A percentile compares a stretch with the other conserved stretches of the same genome.
phyloP scores from a whole-genome alignment of 2,329 filamentous ascomycete genomes.

The Emergomyces pasteurianus region DNA sequence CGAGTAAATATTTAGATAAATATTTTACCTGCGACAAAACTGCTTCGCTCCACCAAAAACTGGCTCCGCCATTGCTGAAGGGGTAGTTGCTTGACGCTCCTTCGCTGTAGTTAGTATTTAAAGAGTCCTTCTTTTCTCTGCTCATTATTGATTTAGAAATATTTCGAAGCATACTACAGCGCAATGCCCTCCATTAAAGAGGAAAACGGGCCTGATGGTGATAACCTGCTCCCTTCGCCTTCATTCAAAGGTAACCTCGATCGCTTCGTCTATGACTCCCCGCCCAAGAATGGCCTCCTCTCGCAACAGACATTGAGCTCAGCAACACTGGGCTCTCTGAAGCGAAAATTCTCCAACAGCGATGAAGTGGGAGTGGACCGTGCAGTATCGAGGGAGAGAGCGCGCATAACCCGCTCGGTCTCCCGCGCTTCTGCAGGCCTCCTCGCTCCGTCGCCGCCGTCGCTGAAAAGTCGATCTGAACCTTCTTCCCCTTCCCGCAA shows the following conservation, averaged over 20 bases:
- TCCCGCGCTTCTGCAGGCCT: background rate
- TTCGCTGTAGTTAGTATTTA: no score
- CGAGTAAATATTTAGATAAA: no score
- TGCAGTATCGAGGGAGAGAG: background rate
- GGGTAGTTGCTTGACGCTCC: no score
- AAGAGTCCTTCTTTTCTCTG: no score
- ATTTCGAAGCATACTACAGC: background rate
- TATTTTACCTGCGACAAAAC: no score
- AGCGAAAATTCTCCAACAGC: slow-evolving; percentile 1
- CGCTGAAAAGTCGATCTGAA: background rate
- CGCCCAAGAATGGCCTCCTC: background rate
- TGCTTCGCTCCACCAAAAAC: no score
- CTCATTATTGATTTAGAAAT: background rate
- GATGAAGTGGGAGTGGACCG: background rate
- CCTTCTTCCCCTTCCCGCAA: slow-evolving; percentile 4
- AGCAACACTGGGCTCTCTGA: background rate
- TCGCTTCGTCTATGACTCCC: slow-evolving; percentile 2
- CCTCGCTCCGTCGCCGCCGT: background rate
- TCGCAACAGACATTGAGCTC: background rate
- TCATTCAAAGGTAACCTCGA: slow-evolving; percentile 2
- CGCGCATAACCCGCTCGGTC: background rate
- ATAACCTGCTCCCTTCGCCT: background rate
- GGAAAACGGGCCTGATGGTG: background rate
- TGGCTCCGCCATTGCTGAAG: no score
- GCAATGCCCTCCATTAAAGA: background rate